Conservation (phyloP, 2,329 filamentous ascomycete genomes). For the Ophiosphaerella narmari region DNA sequence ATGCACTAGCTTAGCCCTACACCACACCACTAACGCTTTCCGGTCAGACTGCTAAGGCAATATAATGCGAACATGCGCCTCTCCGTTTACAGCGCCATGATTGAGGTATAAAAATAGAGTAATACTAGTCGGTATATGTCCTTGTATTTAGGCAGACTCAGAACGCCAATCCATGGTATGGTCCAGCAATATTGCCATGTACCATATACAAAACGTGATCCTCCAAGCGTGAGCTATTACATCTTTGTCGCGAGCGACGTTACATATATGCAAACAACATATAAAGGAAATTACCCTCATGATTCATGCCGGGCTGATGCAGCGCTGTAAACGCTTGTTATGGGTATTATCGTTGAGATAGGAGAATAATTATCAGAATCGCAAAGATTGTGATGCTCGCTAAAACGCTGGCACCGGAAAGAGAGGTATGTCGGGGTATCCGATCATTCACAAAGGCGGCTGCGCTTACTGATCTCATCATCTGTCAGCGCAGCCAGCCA, state of each 20-base stretch:
- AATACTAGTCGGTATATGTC: background rate
- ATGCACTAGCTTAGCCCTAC: conserved; percentile 1
- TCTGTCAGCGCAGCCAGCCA: conserved; percentile 81
- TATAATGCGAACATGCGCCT: background rate
- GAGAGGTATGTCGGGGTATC: conserved; percentile 7
- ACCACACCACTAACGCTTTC: background rate
- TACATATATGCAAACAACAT: conserved; percentile 23
- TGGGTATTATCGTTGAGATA: conserved; percentile 31
- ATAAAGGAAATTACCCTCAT: conserved; percentile 23
- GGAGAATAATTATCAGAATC: conserved; percentile 9
- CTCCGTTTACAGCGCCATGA: background rate
- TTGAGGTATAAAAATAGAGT: background rate
- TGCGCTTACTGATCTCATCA: conserved; percentile 64
- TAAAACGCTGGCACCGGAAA: conserved; percentile 12
- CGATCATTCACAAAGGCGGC: conserved; percentile 36
- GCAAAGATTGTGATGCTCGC: conserved; percentile 10
- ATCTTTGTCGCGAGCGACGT: conserved; percentile 26
- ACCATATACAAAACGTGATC: background rate
- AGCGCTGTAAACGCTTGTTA: conserved; percentile 11
- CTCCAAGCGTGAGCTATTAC: conserved; percentile 37
- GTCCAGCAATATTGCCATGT: background rate
- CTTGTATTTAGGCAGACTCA: too few species aligned
- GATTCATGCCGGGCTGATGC: conserved; percentile 31
- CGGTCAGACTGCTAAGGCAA: background rate
- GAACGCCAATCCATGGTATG: background rate